A percentile compares a stretch with the other conserved stretches of the same genome.
These are phyloP conservation scores for Erythrophleum ivorense DNA, from an alignment of 331 rosid species.

Conservation along the genomic window DNA sequence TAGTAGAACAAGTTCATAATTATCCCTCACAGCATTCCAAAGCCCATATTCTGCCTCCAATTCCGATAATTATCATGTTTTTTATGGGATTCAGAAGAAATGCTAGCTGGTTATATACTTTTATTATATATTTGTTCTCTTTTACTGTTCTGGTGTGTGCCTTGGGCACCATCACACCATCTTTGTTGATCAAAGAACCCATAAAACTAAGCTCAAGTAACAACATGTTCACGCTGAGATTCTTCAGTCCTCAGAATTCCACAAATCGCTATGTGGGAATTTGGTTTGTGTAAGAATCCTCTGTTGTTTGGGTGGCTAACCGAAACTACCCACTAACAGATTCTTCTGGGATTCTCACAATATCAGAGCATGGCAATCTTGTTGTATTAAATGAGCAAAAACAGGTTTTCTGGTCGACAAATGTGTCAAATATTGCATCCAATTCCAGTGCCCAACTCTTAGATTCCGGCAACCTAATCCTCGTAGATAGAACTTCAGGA, in stretches of 20 bases:
- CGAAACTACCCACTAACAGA: constrained; percentile 27
- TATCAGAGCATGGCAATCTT: constrained; percentile 27
- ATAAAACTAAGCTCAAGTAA: constrained; percentile 20
- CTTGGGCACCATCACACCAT: constrained; percentile 25
- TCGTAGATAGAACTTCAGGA: background rate
- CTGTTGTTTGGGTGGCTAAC: constrained; percentile 43
- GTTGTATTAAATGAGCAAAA: constrained; percentile 28
- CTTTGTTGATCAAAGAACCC: constrained; percentile 18
- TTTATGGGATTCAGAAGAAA: background rate
- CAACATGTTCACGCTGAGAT: constrained; percentile 18
- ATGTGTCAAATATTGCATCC: constrained; percentile 2
- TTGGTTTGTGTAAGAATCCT: constrained; percentile 24
- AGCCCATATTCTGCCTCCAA: background rate
- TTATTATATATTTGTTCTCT: background rate
- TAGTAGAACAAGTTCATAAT: background rate
- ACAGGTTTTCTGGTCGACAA: constrained; percentile 29
- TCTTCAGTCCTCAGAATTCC: constrained; percentile 41
- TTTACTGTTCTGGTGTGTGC: background rate
- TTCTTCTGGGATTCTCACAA: constrained; percentile 17
- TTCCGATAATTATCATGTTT: background rate
- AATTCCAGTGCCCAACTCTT: constrained; percentile 22
- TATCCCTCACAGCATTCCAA: background rate
- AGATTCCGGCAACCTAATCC: constrained; percentile 24
- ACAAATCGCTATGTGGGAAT: constrained; percentile 38
- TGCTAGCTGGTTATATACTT: background rate